phyloP scores from a whole-genome alignment of 371 early-diverging fungal genomes.

The Syncephalastrum contaminatum region DNA sequence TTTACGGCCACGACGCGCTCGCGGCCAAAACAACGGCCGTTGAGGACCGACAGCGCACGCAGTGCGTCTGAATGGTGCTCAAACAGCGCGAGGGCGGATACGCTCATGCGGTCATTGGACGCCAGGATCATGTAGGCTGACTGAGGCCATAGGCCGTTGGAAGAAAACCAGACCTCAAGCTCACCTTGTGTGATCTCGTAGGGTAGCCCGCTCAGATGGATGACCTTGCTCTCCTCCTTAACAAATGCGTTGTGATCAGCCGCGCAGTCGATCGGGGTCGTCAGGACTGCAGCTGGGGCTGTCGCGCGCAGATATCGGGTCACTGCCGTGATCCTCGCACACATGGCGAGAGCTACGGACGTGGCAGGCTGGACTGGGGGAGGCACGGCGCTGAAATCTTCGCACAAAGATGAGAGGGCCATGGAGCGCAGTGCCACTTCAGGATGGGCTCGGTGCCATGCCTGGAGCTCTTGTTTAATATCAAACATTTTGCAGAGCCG shows the following conservation, averaged over 20 bases:
- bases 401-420: constrained; percentile 66
- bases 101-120: constrained; percentile 27
- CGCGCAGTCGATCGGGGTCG: constrained; percentile 60
- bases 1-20: constrained; percentile 67
- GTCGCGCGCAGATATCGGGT: constrained; percentile 39
- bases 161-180: constrained; percentile 64
- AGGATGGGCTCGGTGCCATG: constrained; percentile 65
- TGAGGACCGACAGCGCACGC: constrained; percentile 55
- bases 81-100: constrained; percentile 61
- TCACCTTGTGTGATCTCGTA: constrained; percentile 66
- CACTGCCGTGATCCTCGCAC: constrained; percentile 61
- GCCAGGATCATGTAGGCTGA: constrained; percentile 56
- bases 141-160: constrained; percentile 56
- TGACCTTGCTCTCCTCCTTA: constrained; percentile 62
- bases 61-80: constrained; percentile 60
- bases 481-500: constrained; percentile 69
- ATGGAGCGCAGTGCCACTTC: constrained; percentile 57
- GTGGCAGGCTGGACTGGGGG: constrained; percentile 40
- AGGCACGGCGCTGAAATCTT: constrained; percentile 49
- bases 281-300: too few species aligned
- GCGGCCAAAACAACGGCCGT: constrained; percentile 62
- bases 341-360: constrained; percentile 55
- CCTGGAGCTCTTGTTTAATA: constrained; percentile 69
- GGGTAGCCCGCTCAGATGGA: constrained; percentile 64
- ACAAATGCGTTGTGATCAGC: constrained; percentile 67